Evolutionary conservation across 116 monocot species (phyloP).

Genomic region (Phalaenopsis hybrid): DNA sequence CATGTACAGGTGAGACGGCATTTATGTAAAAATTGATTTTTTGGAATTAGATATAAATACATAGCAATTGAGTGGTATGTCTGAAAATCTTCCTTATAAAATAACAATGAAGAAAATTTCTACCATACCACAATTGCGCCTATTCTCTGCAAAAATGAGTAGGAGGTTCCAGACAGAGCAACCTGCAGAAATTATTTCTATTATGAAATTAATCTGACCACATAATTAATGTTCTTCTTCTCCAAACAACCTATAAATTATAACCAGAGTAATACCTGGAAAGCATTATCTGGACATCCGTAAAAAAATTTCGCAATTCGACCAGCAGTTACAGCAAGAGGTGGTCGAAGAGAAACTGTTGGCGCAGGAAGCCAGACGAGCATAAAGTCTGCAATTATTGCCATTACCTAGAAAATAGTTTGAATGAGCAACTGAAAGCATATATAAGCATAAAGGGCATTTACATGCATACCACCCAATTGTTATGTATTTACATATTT

Average conservation of each 20-base stretch:
- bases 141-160: conserved; percentile 82
- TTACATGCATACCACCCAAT: too few species aligned
- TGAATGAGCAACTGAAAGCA: conserved; percentile 11
- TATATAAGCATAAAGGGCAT: background rate
- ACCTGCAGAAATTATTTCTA: conserved; percentile 36
- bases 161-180: conserved; percentile 84
- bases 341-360: conserved; percentile 69
- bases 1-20: too few species aligned
- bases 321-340: conserved; percentile 69
- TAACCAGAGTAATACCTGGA: conserved; percentile 54
- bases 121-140: conserved; percentile 83
- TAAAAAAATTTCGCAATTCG: conserved; percentile 70
- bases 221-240: background rate
- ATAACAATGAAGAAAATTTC: conserved; percentile 5
- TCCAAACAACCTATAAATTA: background rate
- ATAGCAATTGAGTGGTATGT: too few species aligned
- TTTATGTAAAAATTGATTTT: too few species aligned
- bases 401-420: conserved; percentile 59
- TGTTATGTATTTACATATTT: too few species aligned
- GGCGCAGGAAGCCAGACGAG: conserved; percentile 99
- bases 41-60: too few species aligned
- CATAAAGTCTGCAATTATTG: conserved; percentile 97
- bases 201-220: background rate
- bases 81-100: background rate
- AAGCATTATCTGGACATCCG: conserved; percentile 94